phyloP scores from a whole-genome alignment of 1,284 basidiomycete species.

The Trametes versicolor region DNA sequence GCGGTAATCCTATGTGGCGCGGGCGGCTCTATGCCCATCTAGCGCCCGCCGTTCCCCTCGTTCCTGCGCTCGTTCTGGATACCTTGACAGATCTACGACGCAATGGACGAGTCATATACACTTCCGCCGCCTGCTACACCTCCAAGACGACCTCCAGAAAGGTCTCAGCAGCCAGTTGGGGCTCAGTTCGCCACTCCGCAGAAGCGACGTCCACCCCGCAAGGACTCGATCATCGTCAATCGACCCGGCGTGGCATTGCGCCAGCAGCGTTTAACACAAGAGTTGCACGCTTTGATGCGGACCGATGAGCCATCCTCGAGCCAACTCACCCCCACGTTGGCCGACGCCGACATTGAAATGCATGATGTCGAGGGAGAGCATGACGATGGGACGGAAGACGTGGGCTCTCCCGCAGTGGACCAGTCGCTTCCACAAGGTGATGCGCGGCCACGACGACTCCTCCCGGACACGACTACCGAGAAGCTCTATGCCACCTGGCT shows the following conservation, averaged over 20 bases:
- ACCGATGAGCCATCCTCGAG: background rate
- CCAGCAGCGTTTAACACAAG: background rate
- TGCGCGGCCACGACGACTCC: background rate
- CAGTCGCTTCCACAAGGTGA: background rate
- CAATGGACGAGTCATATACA: background rate
- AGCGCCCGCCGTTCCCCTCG: background rate
- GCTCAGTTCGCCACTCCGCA: constrained; percentile 2
- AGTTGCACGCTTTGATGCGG: background rate
- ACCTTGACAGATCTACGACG: background rate
- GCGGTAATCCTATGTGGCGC: constrained; percentile 1
- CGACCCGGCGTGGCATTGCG: background rate
- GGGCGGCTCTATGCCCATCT: background rate
- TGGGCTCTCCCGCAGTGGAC: no score
- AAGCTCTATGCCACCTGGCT: constrained; percentile 1
- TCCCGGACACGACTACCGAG: background rate
- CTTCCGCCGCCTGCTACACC: constrained; percentile 2
- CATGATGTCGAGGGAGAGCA: background rate
- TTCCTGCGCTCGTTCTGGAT: background rate
- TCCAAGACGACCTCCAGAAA: background rate
- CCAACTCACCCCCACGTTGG: background rate
- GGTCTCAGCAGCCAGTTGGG: constrained; percentile 2
- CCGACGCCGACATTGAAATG: background rate
- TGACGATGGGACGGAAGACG: background rate
- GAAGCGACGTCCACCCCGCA: constrained; percentile 1
- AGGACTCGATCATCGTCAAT: background rate